A percentile compares a stretch with the other conserved stretches of the same genome.
Evolutionary conservation across 495 filamentous ascomycete genomes (phyloP).

Genomic region (Entonaema liquescens): DNA sequence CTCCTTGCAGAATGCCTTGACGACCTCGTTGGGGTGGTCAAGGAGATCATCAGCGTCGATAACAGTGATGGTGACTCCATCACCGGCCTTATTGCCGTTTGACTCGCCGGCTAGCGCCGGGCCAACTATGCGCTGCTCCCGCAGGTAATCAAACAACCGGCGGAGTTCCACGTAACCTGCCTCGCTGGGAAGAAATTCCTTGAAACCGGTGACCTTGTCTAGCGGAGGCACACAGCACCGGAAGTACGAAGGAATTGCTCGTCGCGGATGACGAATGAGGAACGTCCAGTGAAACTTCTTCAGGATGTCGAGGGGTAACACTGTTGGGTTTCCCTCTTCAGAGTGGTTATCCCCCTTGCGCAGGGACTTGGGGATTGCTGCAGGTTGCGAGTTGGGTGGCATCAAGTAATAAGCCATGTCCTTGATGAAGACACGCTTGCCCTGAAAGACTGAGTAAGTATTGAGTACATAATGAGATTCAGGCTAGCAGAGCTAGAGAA

Average conservation of each 20-base stretch:
- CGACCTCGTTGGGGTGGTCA: constrained; percentile 75
- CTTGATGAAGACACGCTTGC: constrained; percentile 95
- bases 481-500: constrained; percentile 9
- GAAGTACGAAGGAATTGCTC: constrained; percentile 89
- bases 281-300: constrained; percentile 91
- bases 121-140: constrained; percentile 66
- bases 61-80: constrained; percentile 71
- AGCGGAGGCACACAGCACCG: constrained; percentile 95
- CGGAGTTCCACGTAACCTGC: constrained; percentile 91
- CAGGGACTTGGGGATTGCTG: constrained; percentile 79
- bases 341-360: constrained; percentile 63
- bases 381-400: constrained; percentile 72
- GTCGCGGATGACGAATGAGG: constrained; percentile 90
- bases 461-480: constrained; percentile 3
- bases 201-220: constrained; percentile 80
- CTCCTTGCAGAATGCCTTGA: constrained; percentile 79
- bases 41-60: constrained; percentile 95
- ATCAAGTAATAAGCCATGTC: constrained; percentile 92
- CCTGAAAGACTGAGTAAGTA: constrained; percentile 50
- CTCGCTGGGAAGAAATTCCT: constrained; percentile 82
- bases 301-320: constrained; percentile 75
- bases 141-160: constrained; percentile 83
- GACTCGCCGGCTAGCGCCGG: constrained; percentile 63
- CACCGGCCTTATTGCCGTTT: constrained; percentile 31
- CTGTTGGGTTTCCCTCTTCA: constrained; percentile 75